Conservation (phyloP, 106 monocot species). For the Ottelia alismoides region DNA sequence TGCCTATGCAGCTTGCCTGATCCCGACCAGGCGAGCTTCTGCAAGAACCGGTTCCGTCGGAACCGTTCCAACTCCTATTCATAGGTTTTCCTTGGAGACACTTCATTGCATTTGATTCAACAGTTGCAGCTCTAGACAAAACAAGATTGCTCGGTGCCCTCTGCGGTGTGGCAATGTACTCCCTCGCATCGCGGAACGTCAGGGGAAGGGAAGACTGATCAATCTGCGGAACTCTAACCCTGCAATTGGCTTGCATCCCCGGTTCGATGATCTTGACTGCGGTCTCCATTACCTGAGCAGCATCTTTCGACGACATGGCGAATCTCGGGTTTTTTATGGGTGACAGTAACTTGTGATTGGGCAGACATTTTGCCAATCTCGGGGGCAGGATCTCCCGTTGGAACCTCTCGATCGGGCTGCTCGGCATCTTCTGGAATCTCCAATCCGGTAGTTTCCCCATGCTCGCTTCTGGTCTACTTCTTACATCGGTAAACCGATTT, state of each 20-base stretch:
- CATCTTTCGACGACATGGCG: slow-evolving; percentile 45
- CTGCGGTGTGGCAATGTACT: slow-evolving; percentile 19
- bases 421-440: slow-evolving; percentile 53
- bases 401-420: slow-evolving; percentile 89
- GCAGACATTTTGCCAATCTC: slow-evolving; percentile 40
- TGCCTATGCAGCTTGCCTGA: slow-evolving; percentile 15
- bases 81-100: slow-evolving; percentile 24
- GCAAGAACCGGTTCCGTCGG: slow-evolving; percentile 27
- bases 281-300: slow-evolving; percentile 73
- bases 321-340: slow-evolving; percentile 53
- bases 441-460: slow-evolving; percentile 26
- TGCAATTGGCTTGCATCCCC: slow-evolving; percentile 19
- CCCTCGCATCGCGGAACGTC: slow-evolving; percentile 31
- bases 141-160: slow-evolving; percentile 26
- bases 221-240: slow-evolving; percentile 20
- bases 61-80: slow-evolving; percentile 38
- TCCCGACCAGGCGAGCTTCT: slow-evolving; percentile 25
- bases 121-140: slow-evolving; percentile 16
- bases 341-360: slow-evolving; percentile 52
- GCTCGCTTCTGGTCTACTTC: slow-evolving; percentile 15
- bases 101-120: slow-evolving; percentile 19
- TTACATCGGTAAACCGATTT: slow-evolving; percentile 16
- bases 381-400: slow-evolving; percentile 54
- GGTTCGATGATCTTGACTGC: slow-evolving; percentile 69
- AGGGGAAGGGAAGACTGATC: slow-evolving; percentile 15